Evolutionary conservation across 2,329 filamentous ascomycete species (phyloP), one percentile per base, ranked within the genome.

Genomic region (Tolypocladium amazonense): DNA sequence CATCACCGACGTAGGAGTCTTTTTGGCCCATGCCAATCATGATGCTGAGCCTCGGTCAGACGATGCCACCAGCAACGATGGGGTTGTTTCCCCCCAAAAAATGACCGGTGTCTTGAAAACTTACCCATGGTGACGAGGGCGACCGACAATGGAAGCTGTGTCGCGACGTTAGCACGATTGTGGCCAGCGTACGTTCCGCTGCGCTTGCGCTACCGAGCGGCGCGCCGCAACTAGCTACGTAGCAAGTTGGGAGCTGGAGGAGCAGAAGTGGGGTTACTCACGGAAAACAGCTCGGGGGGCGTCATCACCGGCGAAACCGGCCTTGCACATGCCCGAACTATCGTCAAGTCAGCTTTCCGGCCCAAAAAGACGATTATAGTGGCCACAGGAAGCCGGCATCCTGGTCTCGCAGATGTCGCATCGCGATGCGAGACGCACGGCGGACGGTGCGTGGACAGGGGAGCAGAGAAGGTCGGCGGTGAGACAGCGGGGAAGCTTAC

Each of bases 11-110:
- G 77, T 99, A 99, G 66, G 94, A 97, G 87, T 99, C 94, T 86
- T 99, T 99, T 84, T 97, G 94, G 73, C 94, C 94, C 94, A 99
- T 99, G 87, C 94, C 94, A 79, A 99, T 97, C 94, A 99, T 99
- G 85, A 99, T 97, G 87, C 93, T 96, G 73, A 35, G 65, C 65
- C 70, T 70, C 56, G 8, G 39, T 50, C 56, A 61, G 60, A 64
- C 5, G 38, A 39, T 39, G 53, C 50, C 30, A 23, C 30, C 30
- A 35, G 15, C 20, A 56, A 64, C 64, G 60, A 60, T 23, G 25
- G 41, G 52, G n/a, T 35, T n/a, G 38, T 56, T 52, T 35, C n/a
- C 33, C 47, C 15, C 1, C 20, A 50, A 35, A 41, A 43, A 30
- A 38, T 25, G 35, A 27, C 3, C 15, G 6, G 50, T 20, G 3